A percentile compares a stretch with the other conserved stretches of the same genome.
phyloP scores from a whole-genome alignment of 371 early-diverging fungal genomes.

The Lichtheimia ramosa region DNA sequence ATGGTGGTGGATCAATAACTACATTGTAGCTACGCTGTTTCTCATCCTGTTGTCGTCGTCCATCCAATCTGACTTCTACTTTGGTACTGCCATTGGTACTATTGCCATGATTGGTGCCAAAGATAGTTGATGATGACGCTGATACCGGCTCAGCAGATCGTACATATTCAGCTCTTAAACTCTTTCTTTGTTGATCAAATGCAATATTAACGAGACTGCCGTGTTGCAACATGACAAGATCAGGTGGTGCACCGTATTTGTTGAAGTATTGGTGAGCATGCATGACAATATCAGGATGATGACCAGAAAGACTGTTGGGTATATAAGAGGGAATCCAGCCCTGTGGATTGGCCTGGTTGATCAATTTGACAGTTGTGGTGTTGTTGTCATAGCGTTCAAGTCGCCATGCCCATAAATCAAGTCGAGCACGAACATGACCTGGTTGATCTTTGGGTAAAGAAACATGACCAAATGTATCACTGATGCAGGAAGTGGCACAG shows the following conservation, averaged over 20 bases:
- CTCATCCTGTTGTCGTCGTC: slow-evolving; percentile 38
- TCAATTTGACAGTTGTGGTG: slow-evolving; percentile 34
- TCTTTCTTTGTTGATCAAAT: slow-evolving; percentile 46
- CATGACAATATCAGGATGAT: slow-evolving; percentile 37
- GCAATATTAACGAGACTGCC: slow-evolving; percentile 41
- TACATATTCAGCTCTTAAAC: slow-evolving; percentile 57
- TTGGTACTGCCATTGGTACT: slow-evolving; percentile 7
- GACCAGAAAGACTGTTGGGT: slow-evolving; percentile 36
- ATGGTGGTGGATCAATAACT: slow-evolving; percentile 61
- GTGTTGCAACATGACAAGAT: slow-evolving; percentile 39
- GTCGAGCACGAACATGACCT: slow-evolving; percentile 46
- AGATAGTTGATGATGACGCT: not conserved
- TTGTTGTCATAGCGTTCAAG: slow-evolving; percentile 32
- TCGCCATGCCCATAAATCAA: slow-evolving; percentile 54
- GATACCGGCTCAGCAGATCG: slow-evolving; percentile 12
- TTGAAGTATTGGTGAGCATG: slow-evolving; percentile 45
- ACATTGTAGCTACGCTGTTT: slow-evolving; percentile 25
- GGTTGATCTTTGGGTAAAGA: slow-evolving; percentile 38
- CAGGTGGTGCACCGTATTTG: slow-evolving; percentile 53
- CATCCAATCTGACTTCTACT: slow-evolving; percentile 52
- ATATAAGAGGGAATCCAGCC: slow-evolving; percentile 51
- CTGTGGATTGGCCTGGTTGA: slow-evolving; percentile 39
- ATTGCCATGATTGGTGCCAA: not conserved
- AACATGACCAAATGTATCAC: slow-evolving; percentile 37
- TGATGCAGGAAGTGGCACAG: slow-evolving; percentile 50